Evolutionary conservation across 2,329 filamentous ascomycete genomes (phyloP).

Genomic region (Cercospora beticola): DNA sequence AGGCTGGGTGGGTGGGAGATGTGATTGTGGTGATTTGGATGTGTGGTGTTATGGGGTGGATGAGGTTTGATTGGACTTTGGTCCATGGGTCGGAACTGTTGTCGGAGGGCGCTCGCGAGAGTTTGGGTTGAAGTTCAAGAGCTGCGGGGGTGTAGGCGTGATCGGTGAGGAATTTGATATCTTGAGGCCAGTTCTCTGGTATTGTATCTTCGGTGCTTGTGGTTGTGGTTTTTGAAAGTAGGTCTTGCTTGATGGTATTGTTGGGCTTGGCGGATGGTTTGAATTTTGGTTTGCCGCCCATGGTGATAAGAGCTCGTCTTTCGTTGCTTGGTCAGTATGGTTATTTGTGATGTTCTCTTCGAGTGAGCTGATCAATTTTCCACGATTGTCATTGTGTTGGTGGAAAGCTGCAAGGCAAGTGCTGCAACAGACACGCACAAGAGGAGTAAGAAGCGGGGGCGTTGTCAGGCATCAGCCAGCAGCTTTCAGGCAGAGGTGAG

Average conservation of each 20-base stretch:
- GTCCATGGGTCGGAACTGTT: conserved; percentile 25
- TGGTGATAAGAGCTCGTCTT: background rate
- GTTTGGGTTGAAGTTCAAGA: conserved; percentile 29
- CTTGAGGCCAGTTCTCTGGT: conserved; percentile 36
- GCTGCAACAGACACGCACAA: background rate
- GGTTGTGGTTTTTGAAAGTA: background rate
- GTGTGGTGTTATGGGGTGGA: conserved; percentile 37
- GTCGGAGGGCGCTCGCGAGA: conserved; percentile 30
- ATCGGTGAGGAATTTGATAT: conserved; percentile 35
- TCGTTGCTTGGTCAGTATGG: background rate
- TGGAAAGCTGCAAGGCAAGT: background rate
- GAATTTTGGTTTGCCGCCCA: background rate
- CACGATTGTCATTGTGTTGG: background rate
- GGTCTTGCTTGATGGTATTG: background rate
- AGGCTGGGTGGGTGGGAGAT: conserved; percentile 47
- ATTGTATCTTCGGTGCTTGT: background rate
- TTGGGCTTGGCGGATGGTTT: background rate
- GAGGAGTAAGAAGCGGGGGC: background rate
- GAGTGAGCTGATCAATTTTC: background rate
- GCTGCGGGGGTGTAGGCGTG: conserved; percentile 36
- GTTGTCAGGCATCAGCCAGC: background rate
- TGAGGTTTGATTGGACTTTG: conserved; percentile 25
- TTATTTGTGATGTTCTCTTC: background rate
- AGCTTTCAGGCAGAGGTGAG: background rate
- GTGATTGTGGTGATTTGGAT: conserved; percentile 47